Base-by-base conservation (phyloP, 768 basidiomycete genomes). In the Xerocomellus intermedius region DNA sequence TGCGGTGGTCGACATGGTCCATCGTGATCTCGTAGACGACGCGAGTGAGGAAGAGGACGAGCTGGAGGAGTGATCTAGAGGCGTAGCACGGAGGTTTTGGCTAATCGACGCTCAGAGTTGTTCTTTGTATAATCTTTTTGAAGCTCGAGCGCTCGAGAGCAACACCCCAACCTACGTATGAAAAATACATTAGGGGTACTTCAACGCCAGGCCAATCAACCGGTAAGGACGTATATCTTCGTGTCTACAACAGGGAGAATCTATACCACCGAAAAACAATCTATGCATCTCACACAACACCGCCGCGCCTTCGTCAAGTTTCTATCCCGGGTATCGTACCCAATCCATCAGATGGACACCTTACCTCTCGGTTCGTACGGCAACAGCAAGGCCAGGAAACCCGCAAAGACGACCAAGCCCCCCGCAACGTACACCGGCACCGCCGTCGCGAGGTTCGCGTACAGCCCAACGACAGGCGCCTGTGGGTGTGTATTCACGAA, bases 351-450 rank as follows among this genome's bases (percentile, higher is more conserved):
- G 64, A 87, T 80, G 45, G 85, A 84, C 30, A 83, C 84, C 62
- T 81, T 86, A n/a, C 89, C 89, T 61, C 83, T 73, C 0, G 88
- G 84, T 67, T 91, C 88, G 58, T 84, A 90, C 0, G 89, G 90
- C 19, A 92, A 70, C 1, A 87, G 62, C 32, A 89, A 65, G 2
- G 85, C 79, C 46, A 90, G 60, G 8, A 74, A 65, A 2, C 87
- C 88, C 7, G 84, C 80, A 50, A 77, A 71, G 22, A 91, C 74
- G 56, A 88, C 77, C 52, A 91, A 61, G 5, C 77, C 83, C 1
- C 85, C 88, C 9, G 86, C 78, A 41, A 89, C 82, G 64, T 87
- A 91, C 28, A 91, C 85, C 0, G 89, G 89, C 0, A 83, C 83
- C 1, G 83, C 76, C 0, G 85, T 86, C 30, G 73, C 66, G 22